Percentiles rank a stretch among this genome's conserved stretches.
phyloP scores from a whole-genome alignment of 2,329 filamentous ascomycete genomes.

The Gaeumannomyces sp. region DNA sequence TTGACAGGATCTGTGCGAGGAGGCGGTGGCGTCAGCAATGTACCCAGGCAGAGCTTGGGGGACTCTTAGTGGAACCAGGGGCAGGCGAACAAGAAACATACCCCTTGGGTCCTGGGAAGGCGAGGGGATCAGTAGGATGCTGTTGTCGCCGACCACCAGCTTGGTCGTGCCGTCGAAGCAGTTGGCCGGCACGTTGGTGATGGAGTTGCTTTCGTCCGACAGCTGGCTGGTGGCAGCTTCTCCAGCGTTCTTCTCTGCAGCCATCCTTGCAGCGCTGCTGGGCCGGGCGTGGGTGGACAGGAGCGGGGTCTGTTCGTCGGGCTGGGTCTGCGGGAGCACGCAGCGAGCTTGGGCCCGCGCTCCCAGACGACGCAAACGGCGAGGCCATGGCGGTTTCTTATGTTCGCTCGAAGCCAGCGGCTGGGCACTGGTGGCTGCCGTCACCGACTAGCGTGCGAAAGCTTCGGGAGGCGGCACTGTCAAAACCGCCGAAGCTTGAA shows the following conservation, averaged over 20 bases:
- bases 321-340: no score
- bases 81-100: neutral
- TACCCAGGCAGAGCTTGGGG: no score
- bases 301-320: neutral
- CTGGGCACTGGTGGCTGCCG: no score
- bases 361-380: no score
- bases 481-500: neutral
- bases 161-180: conserved; percentile 5
- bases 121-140: conserved; percentile 4
- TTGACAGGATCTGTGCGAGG: conserved; percentile 23
- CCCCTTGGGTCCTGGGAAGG: conserved; percentile 2
- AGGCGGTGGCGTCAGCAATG: neutral
- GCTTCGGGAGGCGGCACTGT: neutral
- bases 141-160: neutral
- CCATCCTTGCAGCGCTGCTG: neutral
- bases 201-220: neutral
- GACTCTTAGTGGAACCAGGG: no score
- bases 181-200: neutral
- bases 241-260: neutral
- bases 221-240: no score
- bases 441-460: neutral
- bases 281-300: neutral
- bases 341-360: neutral
- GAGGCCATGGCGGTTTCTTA: no score
- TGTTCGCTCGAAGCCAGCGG: no score